Percentiles rank a stretch among this genome's conserved stretches.
Evolutionary conservation across 2,329 filamentous ascomycete species (phyloP).

Genomic region (Venturia oleaginea): DNA sequence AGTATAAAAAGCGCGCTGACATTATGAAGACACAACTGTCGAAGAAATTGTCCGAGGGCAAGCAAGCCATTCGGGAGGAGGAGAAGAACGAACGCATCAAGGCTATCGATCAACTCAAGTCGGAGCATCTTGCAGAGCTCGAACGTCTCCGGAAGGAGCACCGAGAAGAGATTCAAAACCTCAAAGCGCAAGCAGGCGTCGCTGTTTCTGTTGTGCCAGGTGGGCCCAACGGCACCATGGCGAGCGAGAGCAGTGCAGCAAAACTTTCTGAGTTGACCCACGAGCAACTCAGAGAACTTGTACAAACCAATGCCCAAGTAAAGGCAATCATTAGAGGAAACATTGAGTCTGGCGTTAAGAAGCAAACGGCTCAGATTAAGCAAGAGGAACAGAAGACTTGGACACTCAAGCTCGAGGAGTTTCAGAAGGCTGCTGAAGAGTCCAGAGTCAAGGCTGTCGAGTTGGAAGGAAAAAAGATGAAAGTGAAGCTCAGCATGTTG

Average conservation of each 20-base stretch:
- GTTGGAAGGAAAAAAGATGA: constrained; percentile 66
- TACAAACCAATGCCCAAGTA: constrained; percentile 41
- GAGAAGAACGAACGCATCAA: constrained; percentile 16
- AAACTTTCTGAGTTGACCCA: constrained; percentile 11
- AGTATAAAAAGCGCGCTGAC: constrained; percentile 56
- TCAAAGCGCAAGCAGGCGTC: neutral
- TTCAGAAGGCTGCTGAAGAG: constrained; percentile 33
- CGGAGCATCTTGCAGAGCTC: constrained; percentile 2
- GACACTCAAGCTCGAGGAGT: constrained; percentile 22
- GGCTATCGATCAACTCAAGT: constrained; percentile 16
- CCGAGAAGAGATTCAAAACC: constrained; percentile 1
- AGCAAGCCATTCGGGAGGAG: constrained; percentile 18
- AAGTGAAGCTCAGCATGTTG: constrained; percentile 67
- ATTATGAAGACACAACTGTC: constrained; percentile 61
- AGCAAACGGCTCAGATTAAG: constrained; percentile 25
- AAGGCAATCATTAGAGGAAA: constrained; percentile 48
- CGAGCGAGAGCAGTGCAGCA: neutral
- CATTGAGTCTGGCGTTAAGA: constrained; percentile 40
- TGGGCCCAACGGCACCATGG: constrained; percentile 15
- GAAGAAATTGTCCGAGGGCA: constrained; percentile 54
- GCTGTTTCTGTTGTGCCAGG: neutral
- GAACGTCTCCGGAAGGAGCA: neutral
- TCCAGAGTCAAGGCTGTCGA: constrained; percentile 46
- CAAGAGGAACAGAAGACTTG: constrained; percentile 22
- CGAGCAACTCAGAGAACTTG: constrained; percentile 39